phyloP scores from a whole-genome alignment of 148 eudicot species.

The Cornus suecica region DNA sequence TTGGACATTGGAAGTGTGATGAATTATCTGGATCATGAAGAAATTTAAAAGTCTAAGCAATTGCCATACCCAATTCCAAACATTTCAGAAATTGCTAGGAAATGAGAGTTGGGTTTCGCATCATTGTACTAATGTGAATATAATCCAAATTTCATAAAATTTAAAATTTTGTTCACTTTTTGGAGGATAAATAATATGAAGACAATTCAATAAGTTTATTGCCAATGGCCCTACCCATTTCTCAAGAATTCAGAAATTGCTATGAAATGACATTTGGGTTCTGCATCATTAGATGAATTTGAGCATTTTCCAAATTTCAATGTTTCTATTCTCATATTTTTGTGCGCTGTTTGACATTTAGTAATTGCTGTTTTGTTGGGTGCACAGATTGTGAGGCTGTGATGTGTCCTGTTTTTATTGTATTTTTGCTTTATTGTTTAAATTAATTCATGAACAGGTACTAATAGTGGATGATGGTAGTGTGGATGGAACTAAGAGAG shows the following conservation, averaged over 20 bases:
- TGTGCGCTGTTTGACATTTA: background rate
- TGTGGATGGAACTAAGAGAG: constrained; percentile 77
- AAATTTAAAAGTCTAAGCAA: constrained; percentile 1
- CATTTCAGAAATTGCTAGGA: background rate
- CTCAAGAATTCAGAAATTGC: background rate
- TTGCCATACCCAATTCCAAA: background rate
- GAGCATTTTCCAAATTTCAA: background rate
- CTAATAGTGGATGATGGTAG: constrained; percentile 96
- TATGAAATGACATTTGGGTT: background rate
- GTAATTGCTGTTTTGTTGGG: background rate
- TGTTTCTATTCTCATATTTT: background rate
- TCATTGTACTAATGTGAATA: background rate
- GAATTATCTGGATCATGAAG: background rate
- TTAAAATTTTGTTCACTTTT: too few species aligned
- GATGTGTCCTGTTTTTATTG: background rate
- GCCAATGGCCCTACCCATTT: background rate
- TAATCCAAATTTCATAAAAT: background rate
- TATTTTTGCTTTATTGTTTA: background rate
- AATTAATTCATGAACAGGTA: constrained; percentile 48
- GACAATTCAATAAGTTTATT: too few species aligned
- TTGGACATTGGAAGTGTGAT: background rate
- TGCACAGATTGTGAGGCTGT: background rate
- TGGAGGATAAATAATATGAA: too few species aligned
- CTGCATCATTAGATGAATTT: too few species aligned
- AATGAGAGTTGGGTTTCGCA: too few species aligned